Evolutionary conservation across 805 yeast species (phyloP), one percentile per base, ranked within the genome.

Genomic region (Candida broadrunensis): DNA sequence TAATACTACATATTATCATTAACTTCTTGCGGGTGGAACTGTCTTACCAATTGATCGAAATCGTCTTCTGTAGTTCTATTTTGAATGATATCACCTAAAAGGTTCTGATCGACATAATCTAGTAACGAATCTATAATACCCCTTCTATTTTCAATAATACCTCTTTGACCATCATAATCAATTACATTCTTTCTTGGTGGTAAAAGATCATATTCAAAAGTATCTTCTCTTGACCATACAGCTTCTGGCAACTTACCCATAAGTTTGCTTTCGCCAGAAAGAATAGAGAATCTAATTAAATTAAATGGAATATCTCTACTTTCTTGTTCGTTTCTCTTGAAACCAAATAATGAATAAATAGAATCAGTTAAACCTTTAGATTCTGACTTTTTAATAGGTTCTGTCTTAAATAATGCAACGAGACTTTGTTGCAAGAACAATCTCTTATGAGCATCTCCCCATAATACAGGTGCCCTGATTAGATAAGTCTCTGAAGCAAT

Each of bases 241-340:
- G 60, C 50, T 19, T 70, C 52, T 1, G 95, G 95, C 18, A 85
- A 68, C 48, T 77, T 75, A 1, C 87, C 86, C 85, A 85, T 80
- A 1, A 83, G 73, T 32, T 78, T 73, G 18, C 78, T 79, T 56
- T 85, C 93, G 14, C 85, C 86, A 0, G 89, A 81, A 32, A 85
- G 60, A 24, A 85, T 72, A 2, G 81, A 83, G 59, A 84, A 83
- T 42, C 95, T 70, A 11, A 85, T 50, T 43, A 86, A 65, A 51
- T 83, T 85, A 4, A 62, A 53, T 1, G 91, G 89, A 0, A 83
- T 66, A n/a, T 61, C 61, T 6, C 41, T 39, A 3, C 36, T 30
- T 7, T 43, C 41, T 13, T 36, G 37, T 5, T 39, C 40, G 13
- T 36, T 14, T 17, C 38, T 38, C 7, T 27, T 26, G 11, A 45